phyloP scores from a whole-genome alignment of 371 early-diverging fungal genomes.

The Rhizopus sp. region DNA sequence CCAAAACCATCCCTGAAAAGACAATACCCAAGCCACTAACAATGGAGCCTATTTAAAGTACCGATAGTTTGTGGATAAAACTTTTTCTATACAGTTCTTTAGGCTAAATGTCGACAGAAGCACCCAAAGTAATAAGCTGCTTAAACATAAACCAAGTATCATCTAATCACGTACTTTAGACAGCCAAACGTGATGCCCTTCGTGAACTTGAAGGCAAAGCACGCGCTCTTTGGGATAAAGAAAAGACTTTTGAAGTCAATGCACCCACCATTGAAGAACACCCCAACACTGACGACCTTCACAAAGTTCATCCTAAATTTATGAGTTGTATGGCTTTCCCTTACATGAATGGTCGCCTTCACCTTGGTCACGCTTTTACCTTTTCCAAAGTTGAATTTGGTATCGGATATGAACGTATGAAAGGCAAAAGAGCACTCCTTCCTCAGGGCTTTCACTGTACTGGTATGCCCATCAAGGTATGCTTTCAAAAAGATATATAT shows the following conservation, averaged over 20 bases:
- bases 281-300: conserved; percentile 54
- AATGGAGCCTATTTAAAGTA: background rate
- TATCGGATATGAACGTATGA: conserved; percentile 90
- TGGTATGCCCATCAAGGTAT: conserved; percentile 99
- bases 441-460: conserved; percentile 99
- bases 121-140: conserved; percentile 29
- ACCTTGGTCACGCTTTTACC: conserved; percentile 99
- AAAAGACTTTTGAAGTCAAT: conserved; percentile 81
- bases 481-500: background rate
- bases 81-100: conserved; percentile 8
- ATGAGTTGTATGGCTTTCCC: conserved; percentile 99
- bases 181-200: conserved; percentile 85
- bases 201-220: conserved; percentile 75
- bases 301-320: conserved; percentile 83
- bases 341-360: conserved; percentile 99
- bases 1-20: no score
- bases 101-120: conserved; percentile 27
- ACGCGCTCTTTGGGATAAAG: conserved; percentile 83
- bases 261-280: conserved; percentile 79
- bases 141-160: background rate
- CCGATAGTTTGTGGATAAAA: background rate
- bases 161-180: conserved; percentile 36
- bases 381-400: conserved; percentile 98
- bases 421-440: conserved; percentile 95
- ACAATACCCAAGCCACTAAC: conserved; percentile 1